These are phyloP conservation scores for Barbatosphaeria neglecta DNA, from an alignment of 495 filamentous ascomycete species.

Conservation along the genomic window DNA sequence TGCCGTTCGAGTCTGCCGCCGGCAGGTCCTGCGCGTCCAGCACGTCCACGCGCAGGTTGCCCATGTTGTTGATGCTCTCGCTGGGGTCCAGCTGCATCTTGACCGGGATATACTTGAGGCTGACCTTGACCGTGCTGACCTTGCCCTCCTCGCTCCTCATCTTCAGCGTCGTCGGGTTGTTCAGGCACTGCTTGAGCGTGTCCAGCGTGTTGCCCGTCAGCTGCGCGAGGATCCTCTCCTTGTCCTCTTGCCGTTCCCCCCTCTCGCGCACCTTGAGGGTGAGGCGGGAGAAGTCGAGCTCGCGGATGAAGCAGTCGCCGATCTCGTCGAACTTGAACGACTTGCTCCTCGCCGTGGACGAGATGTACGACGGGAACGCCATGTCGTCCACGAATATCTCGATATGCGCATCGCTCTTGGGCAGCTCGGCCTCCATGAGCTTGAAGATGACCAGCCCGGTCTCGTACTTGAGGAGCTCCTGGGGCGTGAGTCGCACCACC, in stretches of 20 bases:
- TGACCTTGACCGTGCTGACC: constrained; percentile 72
- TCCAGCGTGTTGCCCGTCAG: constrained; percentile 75
- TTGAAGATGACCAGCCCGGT: constrained; percentile 92
- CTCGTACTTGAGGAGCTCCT: constrained; percentile 75
- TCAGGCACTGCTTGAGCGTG: constrained; percentile 76
- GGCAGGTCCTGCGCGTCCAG: constrained; percentile 80
- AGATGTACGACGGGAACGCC: constrained; percentile 80
- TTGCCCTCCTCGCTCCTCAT: constrained; percentile 66
- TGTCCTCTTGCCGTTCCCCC: constrained; percentile 59
- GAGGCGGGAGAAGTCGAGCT: constrained; percentile 88
- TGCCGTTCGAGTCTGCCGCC: constrained; percentile 87
- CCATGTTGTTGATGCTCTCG: constrained; percentile 98
- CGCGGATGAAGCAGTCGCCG: constrained; percentile 90
- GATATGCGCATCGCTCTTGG: constrained; percentile 62
- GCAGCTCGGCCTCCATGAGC: constrained; percentile 74
- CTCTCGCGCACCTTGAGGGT: constrained; percentile 74
- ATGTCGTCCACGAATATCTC: constrained; percentile 93
- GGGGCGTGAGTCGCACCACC: constrained; percentile 63
- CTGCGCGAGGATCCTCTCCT: constrained; percentile 61
- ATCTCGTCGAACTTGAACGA: constrained; percentile 70
- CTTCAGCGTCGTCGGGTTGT: constrained; percentile 73
- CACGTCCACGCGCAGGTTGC: constrained; percentile 81
- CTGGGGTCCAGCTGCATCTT: constrained; percentile 87
- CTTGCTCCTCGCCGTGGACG: constrained; percentile 55
- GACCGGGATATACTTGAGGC: constrained; percentile 85